Evolutionary conservation across 1,284 basidiomycete genomes (phyloP), one percentile per base, ranked within the genome.

Genomic region (Pseudozyma pruni): DNA sequence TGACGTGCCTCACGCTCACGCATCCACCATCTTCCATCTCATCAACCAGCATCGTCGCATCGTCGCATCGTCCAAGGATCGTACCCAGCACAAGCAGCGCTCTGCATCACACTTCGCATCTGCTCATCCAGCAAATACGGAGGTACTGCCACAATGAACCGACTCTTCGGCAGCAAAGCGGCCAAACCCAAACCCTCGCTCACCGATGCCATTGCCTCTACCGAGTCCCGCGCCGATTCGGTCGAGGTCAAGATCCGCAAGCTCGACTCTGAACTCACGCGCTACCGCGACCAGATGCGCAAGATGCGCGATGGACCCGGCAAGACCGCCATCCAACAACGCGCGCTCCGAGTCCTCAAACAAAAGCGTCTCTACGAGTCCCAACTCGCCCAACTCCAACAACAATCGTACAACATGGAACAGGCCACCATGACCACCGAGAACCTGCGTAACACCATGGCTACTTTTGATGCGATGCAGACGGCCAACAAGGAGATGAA

Each of bases 331-430:
- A 91, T 98, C 37, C 93, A 97, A 83, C 91, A 95, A 83, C 89
- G 96, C n/a, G 96, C 95, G 0, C 85, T 98, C 41, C 88, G 93
- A 48, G 93, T 93, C 2, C 87, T 99, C 45, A 94, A 94, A 84
- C 96, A 98, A 85, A 97, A 94, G 86, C 88, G 90, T 81, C 90
- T 98, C 90, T 95, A 99, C 85, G 96, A 99, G 83, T 86, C 86
- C 14, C 96, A 99, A 83, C 87, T 98, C 33, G 87, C 88, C 9
- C 93, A 97, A 83, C 87, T 99, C 13, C 87, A 91, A 44, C 96
- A 98, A 83, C 96, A 98, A 84, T 90, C 92, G 20, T 98, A 93
- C 86, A 98, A 99, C 84, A 98, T 98, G 93, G 95, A 98, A 85
- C 94, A 93, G 67, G 91, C 95, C 22, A 89, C 91, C 10, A 89